phyloP scores from a whole-genome alignment of 805 yeast species.

The Torulaspora gathmanii region DNA sequence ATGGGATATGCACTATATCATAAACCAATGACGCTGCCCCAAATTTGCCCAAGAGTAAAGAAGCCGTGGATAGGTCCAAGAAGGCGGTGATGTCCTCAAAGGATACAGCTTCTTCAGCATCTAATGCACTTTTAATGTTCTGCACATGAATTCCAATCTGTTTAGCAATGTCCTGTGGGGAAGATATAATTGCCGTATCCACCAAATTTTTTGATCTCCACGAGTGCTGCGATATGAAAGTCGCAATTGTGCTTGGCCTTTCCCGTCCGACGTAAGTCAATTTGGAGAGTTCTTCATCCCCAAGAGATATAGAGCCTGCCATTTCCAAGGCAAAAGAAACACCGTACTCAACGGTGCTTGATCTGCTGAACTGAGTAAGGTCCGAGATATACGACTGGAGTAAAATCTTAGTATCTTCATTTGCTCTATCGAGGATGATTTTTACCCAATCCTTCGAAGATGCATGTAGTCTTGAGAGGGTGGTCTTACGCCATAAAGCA shows the following conservation, averaged over 20 bases:
- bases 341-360: conserved; percentile 61
- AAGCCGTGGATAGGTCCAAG: conserved; percentile 43
- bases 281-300: conserved; percentile 60
- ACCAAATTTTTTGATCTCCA: conserved; percentile 52
- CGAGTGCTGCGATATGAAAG: conserved; percentile 69
- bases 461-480: conserved; percentile 55
- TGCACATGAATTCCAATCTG: conserved; percentile 20
- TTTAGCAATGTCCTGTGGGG: conserved; percentile 27
- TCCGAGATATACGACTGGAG: conserved; percentile 70
- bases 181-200: conserved; percentile 31
- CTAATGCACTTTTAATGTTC: conserved; percentile 22
- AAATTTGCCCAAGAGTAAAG: conserved; percentile 38
- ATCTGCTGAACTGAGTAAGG: conserved; percentile 35
- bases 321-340: conserved; percentile 85
- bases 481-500: conserved; percentile 73
- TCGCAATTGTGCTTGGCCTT: conserved; percentile 57
- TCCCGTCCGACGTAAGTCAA: conserved; percentile 37
- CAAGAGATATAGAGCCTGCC: conserved; percentile 68
- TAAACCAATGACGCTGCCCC: conserved; percentile 40
- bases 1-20: conserved; percentile 64
- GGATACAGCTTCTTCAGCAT: conserved; percentile 20
- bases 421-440: conserved; percentile 51
- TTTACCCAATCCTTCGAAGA: conserved; percentile 66
- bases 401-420: conserved; percentile 71
- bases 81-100: conserved; percentile 39